Base-by-base conservation (phyloP, 495 filamentous ascomycete species). In the Trichocladium antarcticum region DNA sequence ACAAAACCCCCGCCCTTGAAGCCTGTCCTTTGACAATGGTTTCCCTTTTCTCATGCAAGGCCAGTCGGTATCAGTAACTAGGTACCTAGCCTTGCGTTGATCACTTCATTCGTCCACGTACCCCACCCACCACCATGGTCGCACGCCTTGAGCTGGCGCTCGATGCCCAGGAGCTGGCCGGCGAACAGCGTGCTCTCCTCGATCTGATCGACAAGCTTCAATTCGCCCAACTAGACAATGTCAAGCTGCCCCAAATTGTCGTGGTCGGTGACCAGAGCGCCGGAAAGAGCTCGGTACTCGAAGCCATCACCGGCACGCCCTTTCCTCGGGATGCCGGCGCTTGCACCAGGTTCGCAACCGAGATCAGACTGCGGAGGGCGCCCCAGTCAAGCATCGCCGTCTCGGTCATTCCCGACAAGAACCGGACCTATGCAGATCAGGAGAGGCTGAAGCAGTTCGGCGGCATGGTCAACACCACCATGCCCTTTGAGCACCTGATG, bases 261-360 rank as follows among this genome's bases (percentile, higher is more conserved):
- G 83, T 87, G n/a, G 81, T 81, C 48, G 83, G 84, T 0, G 76
- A 83, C 56, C 82, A 85, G 53, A 83, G 79, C 0, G 74, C 76
- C 10, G 84, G 84, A 2, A 88, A 87, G 54, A 83, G 79, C 55
- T 87, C 82, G 0, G 81, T 88, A 0, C 73, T 88, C 0, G 82
- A 87, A 63, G 83, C 81, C 0, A 76, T 90, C 39, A 81, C 82
- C 0, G 74, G 79, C 34, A 77, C 86, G 14, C 75, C 77, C 0
- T 87, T 88, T 50, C 81, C 83, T 0, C 57, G 71, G n/a, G 75
- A 81, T 36, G 75, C 76, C 45, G 78, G 73, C 38, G 57, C 80
- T 0, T 86, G 83, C 59, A 87, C 83, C 0, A 70, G 80, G 0
- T 85, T 85, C 49, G 77, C 82, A 3, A 85, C 79, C 0, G 81